Conservation (phyloP, 1,284 basidiomycete genomes). For the Irpex sp. region DNA sequence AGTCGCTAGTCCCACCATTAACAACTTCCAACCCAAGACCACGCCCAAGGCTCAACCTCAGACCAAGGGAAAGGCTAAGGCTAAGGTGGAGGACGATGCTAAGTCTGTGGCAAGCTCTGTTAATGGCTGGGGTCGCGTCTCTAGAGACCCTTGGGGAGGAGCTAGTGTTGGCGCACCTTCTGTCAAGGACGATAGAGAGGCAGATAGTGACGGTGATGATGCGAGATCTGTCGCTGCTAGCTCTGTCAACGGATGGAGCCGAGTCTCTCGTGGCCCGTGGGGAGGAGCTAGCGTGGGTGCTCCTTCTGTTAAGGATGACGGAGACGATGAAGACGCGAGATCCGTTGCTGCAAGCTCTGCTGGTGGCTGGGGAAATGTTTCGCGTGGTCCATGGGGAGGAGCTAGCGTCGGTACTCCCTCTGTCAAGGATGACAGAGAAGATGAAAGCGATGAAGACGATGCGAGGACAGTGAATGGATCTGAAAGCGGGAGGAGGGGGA, state of each 20-base stretch:
- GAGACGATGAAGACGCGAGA: neutral
- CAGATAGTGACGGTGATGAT: neutral
- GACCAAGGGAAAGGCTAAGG: neutral
- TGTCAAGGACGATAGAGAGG: neutral
- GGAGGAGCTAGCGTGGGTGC: neutral
- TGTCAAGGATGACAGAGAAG: slow-evolving; percentile 1
- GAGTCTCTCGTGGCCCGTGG: slow-evolving; percentile 3
- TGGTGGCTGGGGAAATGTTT: slow-evolving; percentile 7
- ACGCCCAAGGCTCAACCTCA: neutral
- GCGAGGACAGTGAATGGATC: neutral
- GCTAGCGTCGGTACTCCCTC: neutral
- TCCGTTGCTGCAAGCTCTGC: slow-evolving; percentile 1
- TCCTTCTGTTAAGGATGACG: neutral
- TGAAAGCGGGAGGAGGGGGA: neutral
- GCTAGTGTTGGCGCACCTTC: neutral
- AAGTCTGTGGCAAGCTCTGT: neutral
- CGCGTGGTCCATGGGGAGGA: slow-evolving; percentile 1
- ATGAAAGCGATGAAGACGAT: neutral
- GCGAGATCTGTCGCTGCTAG: neutral
- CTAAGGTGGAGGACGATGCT: neutral
- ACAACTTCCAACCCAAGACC: neutral
- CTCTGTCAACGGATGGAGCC: slow-evolving; percentile 5
- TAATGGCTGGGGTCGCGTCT: slow-evolving; percentile 6
- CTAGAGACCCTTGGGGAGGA: slow-evolving; percentile 1
- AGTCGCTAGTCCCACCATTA: neutral